phyloP scores from a whole-genome alignment of 1,284 basidiomycete genomes.

The Malassezia dermatis region DNA sequence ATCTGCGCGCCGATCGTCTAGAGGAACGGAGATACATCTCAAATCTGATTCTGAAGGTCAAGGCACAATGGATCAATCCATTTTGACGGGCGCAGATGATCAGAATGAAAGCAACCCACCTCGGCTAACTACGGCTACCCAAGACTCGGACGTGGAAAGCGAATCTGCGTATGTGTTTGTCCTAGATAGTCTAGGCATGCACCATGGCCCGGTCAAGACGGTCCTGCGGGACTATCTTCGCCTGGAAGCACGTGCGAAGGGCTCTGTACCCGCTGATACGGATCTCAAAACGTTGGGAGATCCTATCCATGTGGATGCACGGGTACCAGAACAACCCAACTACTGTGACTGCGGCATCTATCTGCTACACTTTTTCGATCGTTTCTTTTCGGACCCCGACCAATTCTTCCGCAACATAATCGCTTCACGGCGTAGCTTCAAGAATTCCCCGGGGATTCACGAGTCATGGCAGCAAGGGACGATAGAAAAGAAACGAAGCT shows the following conservation, averaged over 20 bases:
- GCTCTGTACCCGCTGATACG: conserved; percentile 42
- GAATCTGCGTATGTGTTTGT: conserved; percentile 26
- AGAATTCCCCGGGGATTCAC: not conserved
- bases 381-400: conserved; percentile 35
- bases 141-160: conserved; percentile 4
- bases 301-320: conserved; percentile 23
- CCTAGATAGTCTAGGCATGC: conserved; percentile 69
- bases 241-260: conserved; percentile 71
- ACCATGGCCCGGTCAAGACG: conserved; percentile 59
- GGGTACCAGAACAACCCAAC: conserved; percentile 63
- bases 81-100: not conserved
- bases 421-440: not conserved
- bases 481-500: not conserved
- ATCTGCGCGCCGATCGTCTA: not conserved
- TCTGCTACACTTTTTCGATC: conserved; percentile 39
- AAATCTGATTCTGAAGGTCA: not conserved
- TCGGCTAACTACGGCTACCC: not conserved
- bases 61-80: not conserved
- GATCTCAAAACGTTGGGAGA: conserved; percentile 13
- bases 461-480: not conserved
- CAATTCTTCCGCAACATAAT: conserved; percentile 18
- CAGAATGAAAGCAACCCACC: not conserved
- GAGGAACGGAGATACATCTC: not conserved
- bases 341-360: conserved; percentile 67
- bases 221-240: conserved; percentile 62